Evolutionary conservation across 352 stramenopile genomes (phyloP).

Genomic region (Blastocystis sp.): DNA sequence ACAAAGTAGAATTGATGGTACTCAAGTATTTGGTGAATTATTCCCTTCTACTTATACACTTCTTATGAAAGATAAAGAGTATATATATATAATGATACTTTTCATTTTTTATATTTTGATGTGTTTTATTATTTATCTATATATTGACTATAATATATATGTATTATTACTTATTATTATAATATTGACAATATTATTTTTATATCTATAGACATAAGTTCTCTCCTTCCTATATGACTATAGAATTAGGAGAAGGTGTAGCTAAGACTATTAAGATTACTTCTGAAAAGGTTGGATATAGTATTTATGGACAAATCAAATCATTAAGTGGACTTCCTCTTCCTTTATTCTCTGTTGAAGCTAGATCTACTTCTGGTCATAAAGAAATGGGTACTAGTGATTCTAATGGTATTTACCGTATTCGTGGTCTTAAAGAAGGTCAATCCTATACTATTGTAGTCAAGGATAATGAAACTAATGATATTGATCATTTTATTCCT

Average conservation of each 20-base stretch:
- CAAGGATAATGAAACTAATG: neutral
- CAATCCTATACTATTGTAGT: neutral
- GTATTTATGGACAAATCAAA: conserved; percentile 6
- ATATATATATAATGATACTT: too few species aligned
- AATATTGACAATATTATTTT: too few species aligned
- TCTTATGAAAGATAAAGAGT: conserved; percentile 19
- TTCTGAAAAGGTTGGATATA: conserved; percentile 1
- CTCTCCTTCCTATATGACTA: neutral
- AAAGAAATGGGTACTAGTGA: neutral
- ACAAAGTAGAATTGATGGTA: neutral
- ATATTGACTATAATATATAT: too few species aligned
- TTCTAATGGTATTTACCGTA: neutral
- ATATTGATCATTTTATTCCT: too few species aligned
- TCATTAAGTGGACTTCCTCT: conserved; percentile 18
- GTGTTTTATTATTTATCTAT: too few species aligned
- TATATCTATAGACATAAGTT: too few species aligned
- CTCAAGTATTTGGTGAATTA: conserved; percentile 4
- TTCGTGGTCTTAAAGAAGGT: conserved; percentile 10
- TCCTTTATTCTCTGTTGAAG: neutral
- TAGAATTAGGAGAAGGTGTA: neutral
- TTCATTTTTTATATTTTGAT: too few species aligned
- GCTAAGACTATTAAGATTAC: neutral
- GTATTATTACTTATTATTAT: too few species aligned
- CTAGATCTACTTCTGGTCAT: neutral
- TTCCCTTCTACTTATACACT: conserved; percentile 19